Evolutionary conservation across 352 stramenopile genomes (phyloP).

Genomic region (Phytophthora litchii): DNA sequence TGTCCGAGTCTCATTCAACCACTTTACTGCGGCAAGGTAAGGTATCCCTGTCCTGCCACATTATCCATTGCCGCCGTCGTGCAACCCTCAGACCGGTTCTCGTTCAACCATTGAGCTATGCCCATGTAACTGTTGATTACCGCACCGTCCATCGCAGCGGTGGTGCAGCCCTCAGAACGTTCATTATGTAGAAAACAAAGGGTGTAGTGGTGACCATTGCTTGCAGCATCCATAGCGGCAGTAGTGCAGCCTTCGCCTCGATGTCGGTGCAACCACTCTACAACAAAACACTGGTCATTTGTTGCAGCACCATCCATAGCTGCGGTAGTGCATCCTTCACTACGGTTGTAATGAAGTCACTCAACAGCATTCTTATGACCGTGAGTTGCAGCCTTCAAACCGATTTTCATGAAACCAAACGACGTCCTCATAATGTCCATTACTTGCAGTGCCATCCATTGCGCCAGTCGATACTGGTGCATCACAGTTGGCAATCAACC

Average conservation of each 20-base stretch:
- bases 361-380: constrained; percentile 1
- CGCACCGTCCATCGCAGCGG: constrained; percentile 23
- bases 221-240: constrained; percentile 23
- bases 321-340: too few species aligned
- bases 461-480: constrained; percentile 19
- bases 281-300: too few species aligned
- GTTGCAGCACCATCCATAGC: too few species aligned
- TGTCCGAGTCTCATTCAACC: constrained; percentile 18
- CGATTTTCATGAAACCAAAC: constrained; percentile 14
- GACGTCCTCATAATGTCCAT: constrained; percentile 1
- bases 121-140: constrained; percentile 4
- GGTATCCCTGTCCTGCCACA: constrained; percentile 5
- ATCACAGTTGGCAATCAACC: constrained; percentile 20
- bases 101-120: constrained; percentile 20
- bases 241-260: constrained; percentile 15
- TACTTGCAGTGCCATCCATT: constrained; percentile 20
- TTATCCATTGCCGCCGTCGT: constrained; percentile 24
- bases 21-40: constrained; percentile 18
- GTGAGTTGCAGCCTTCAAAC: constrained; percentile 9
- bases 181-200: too few species aligned
- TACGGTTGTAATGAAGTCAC: constrained; percentile 17
- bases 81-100: constrained; percentile 27
- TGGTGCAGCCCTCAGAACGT: constrained; percentile 18
- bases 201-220: background rate
- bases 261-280: too few species aligned